These are phyloP conservation scores for Fremontodendron californicum DNA, from an alignment of 345 rosid species.

Conservation along the genomic window DNA sequence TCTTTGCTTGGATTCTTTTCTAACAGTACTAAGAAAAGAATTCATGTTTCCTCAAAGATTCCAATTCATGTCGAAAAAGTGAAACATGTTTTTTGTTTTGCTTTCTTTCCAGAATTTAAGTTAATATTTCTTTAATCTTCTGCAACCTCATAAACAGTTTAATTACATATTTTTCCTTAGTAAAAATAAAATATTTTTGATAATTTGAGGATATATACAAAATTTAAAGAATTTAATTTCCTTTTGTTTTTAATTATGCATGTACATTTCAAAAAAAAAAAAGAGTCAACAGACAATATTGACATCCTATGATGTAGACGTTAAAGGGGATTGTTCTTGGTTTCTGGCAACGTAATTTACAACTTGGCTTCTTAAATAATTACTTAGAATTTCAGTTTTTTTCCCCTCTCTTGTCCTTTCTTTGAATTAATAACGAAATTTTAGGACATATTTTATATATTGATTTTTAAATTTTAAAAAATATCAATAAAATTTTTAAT, in stretches of 20 bases:
- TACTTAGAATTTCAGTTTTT: background rate
- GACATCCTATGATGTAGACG: background rate
- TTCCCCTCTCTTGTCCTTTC: no score
- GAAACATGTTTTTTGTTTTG: background rate
- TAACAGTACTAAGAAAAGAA: background rate
- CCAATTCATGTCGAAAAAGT: background rate
- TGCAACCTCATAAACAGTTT: background rate
- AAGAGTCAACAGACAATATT: background rate
- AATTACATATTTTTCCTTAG: no score
- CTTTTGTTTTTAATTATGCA: no score
- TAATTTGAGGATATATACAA: no score
- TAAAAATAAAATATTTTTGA: no score
- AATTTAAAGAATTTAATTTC: no score
- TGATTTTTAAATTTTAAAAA: no score
- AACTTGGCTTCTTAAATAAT: background rate
- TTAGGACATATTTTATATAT: no score
- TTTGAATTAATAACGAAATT: no score
- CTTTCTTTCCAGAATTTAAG: background rate
- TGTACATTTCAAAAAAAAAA: no score
- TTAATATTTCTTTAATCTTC: background rate
- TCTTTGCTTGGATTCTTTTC: background rate
- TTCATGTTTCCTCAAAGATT: background rate
- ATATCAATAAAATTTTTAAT: no score
- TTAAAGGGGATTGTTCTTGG: background rate
- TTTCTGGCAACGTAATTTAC: background rate